Base-by-base conservation (phyloP, 129 eudicot genomes). In the Tanacetum coccineum region DNA sequence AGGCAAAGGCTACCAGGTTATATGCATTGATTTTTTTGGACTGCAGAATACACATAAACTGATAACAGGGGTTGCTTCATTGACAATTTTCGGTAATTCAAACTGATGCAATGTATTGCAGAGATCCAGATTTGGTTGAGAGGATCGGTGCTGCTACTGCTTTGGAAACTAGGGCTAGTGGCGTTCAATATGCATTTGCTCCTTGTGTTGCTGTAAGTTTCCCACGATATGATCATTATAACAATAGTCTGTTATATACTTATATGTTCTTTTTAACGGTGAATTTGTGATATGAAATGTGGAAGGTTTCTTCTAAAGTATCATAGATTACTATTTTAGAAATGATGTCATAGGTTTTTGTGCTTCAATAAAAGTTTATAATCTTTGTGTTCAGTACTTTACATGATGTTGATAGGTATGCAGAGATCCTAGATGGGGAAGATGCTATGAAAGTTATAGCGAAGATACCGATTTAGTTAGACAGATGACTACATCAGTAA, bases 171-270 rank as follows among this genome's bases (percentile, higher is more conserved):
- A 83, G 97, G 74, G 97, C 96, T 15, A 82, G 93, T 40, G 97
- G 97, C 25, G 76, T 82, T 78, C 89, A 79, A 48, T 91, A 87
- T 69, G 76, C 87, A 17, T 91, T 91, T 72, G 89, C 95, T 64
- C 97, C 97, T 13, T 91, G 96, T 80, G 83, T 91, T 57, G 97
- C 97, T 72, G 97, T 87, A 68, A 77, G 90, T 81, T 53, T 36
- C 42, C 6, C 39, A 5, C 39, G 7, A 30, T 36, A 36, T 7
- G 42, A 36, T 36, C 10, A 36, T 7, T 36, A 36, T 36, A 36
- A 7, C 9, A 36, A 36, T 36, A 36, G 42, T 7, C 42, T 36
- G 40, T 36, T 36, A 36, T 22, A 22, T 22, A n/a, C n/a, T n/a
- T n/a, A n/a, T 30, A 30, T 30, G 10, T 36, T 36, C 6, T 36